Evolutionary conservation across 176 grass and related monocot genomes (phyloP), one percentile per base, ranked within the genome.

Genomic region (Alloteropsis semialata): DNA sequence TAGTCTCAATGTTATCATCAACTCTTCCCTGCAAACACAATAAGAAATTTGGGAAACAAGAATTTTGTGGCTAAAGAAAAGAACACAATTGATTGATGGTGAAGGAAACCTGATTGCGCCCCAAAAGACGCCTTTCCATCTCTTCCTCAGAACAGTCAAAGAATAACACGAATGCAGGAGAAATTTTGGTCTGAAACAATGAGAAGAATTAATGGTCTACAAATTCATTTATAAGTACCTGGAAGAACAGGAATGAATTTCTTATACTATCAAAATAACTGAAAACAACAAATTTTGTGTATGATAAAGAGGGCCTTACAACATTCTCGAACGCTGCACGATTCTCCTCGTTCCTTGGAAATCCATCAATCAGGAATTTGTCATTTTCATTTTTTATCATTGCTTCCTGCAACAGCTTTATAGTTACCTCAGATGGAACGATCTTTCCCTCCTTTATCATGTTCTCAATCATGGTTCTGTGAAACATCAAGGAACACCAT

Each of bases 1-100:
- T 98, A 49, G 96, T 98, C 67, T 98, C 96, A 62, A 98, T 91
- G 71, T 98, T 98, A 81, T 95, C 96, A 91, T 98, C 96, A 84
- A 94, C 96, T 86, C 96, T 92, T 74, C 96, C 96, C 96, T 98
- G 81, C 16, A 88, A 80, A 81, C 33, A 60, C 28, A 87, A 75
- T 32, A 83, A 49, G 11, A 75, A 22, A 83, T 76, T 16, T 85
- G 34, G 12, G 76, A 89, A 74, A 72, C 17, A 45, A 64, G 15
- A 68, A 67, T 41, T 21, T 11, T 22, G 19, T 59, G 64, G 22
- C 72, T n/a, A 62, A 63, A 21, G 4, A 10, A 80, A 74, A n/a
- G n/a, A 36, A 4, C 36, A 74, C 1, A 54, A 28, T 2, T 28
- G 5, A 62, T 44, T 62, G 67, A 58, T 5, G 8, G 69, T 37